Conservation (phyloP, 2,329 filamentous ascomycete genomes). For the Ceratocystis cubensis region DNA sequence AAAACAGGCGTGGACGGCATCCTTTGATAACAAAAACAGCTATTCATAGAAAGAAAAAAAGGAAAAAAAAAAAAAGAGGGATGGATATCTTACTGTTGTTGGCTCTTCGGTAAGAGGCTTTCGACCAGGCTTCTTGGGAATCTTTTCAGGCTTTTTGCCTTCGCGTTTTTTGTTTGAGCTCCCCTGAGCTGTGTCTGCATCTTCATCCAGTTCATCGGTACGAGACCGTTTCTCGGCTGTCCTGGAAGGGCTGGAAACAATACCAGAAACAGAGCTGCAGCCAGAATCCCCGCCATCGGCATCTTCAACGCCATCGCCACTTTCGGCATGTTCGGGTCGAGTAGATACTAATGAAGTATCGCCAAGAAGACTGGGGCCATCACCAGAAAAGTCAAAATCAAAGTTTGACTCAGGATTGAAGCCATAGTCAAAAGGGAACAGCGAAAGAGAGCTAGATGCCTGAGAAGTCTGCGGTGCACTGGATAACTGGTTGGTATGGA, state of each 20-base stretch:
- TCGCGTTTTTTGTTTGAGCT: constrained; percentile 17
- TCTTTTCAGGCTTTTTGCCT: constrained; percentile 67
- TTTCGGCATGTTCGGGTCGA: constrained; percentile 43
- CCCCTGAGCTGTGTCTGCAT: constrained; percentile 35
- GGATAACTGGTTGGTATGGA: constrained; percentile 26
- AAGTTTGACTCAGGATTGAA: constrained; percentile 63
- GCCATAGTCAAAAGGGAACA: constrained; percentile 65
- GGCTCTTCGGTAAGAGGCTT: constrained; percentile 94
- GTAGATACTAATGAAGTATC: constrained; percentile 54
- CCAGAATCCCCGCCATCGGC: background rate
- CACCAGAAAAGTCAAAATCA: constrained; percentile 50
- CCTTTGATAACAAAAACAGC: background rate
- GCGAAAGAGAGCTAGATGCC: constrained; percentile 42
- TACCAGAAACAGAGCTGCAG: background rate
- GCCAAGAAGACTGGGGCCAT: constrained; percentile 34
- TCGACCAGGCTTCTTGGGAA: constrained; percentile 86
- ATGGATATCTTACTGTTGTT: constrained; percentile 59
- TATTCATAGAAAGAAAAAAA: background rate
- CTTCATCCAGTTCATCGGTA: constrained; percentile 52
- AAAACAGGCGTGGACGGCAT: background rate
- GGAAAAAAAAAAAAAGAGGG: constrained; percentile 27
- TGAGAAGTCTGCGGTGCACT: constrained; percentile 32
- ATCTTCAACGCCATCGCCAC: constrained; percentile 29
- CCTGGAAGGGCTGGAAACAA: constrained; percentile 8
- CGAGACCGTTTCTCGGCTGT: constrained; percentile 59